Evolutionary conservation across 352 stramenopile genomes (phyloP), one percentile per base, ranked within the genome.

Genomic region (Globisporangium cederbergense): DNA sequence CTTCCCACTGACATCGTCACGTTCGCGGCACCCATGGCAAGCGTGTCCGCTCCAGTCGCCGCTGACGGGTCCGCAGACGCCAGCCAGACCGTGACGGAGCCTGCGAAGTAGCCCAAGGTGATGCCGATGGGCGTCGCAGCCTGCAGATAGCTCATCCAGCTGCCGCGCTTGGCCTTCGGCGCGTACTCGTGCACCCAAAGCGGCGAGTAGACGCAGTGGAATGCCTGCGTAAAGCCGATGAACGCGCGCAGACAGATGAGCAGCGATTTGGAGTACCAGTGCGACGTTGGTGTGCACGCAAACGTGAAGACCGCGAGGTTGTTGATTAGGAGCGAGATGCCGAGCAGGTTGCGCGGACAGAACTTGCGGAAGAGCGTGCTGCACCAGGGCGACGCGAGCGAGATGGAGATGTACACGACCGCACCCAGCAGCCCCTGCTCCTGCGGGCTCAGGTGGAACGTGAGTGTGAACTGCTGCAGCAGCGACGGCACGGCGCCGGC

Each of bases 111-210:
- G 30, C 86, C 86, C 25, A 92, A 61, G 18, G 84, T 92, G 68
- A 91, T 88, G n/a, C 83, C 83, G 14, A 92, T 72, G 11, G 86
- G 81, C 7, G 86, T 83, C 11, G 86, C 73, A 13, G 76, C 86
- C 71, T 96, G 88, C 11, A 96, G 64, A 64, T 86, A 95, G 65
- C 88, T 95, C 86, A 96, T 95, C 88, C 88, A 96, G 22, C 67
- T 78, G 38, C 75, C 85, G 36, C 75, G 76, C 56, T 92, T 83
- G 16, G 72, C 73, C 40, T 72, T 79, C 7, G 88, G 86, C 18
- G 88, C 86, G 73, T 93, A 94, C 62, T 95, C 88, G 71, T 96
- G 84, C 49, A 94, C 86, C 88, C 88, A 96, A 1, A 96, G 69
- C 53, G 88, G 88, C 54, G 86, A 83, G 69, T 93, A 96, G 40